Evolutionary conservation across 345 rosid species (phyloP).

Genomic region (Gossypium raimondii): DNA sequence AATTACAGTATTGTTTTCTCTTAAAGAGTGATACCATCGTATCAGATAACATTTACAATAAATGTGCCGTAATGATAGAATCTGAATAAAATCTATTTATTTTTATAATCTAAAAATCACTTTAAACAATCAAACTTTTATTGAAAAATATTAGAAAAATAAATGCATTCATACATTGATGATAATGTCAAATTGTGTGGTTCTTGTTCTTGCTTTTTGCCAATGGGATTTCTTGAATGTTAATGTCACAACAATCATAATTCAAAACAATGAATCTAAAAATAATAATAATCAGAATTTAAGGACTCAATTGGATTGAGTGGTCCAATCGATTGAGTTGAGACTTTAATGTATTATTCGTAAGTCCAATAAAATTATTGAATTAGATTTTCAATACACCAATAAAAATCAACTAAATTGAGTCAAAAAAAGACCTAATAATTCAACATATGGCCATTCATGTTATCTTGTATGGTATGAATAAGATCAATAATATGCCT

Average conservation of each 20-base stretch:
- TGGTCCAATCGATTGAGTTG: neutral
- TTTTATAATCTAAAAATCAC: too few species aligned
- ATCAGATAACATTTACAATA: too few species aligned
- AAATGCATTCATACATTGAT: neutral
- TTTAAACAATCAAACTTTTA: too few species aligned
- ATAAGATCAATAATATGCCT: too few species aligned
- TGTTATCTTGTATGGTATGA: too few species aligned
- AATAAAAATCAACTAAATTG: too few species aligned
- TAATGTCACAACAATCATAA: neutral
- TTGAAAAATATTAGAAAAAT: neutral
- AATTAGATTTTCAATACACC: neutral
- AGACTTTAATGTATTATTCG: neutral
- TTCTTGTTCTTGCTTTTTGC: neutral
- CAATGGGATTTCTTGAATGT: neutral
- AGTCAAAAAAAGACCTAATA: too few species aligned
- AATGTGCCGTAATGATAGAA: too few species aligned
- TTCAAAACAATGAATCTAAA: neutral
- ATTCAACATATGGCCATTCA: too few species aligned
- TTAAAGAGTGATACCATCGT: too few species aligned
- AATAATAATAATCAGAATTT: too few species aligned
- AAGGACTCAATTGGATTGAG: neutral
- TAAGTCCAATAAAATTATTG: neutral
- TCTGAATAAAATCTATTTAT: too few species aligned
- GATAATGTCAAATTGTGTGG: neutral
- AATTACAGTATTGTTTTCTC: rapidly evolving